phyloP scores from a whole-genome alignment of 305 asterid genomes.

The Fraxinus sp. region DNA sequence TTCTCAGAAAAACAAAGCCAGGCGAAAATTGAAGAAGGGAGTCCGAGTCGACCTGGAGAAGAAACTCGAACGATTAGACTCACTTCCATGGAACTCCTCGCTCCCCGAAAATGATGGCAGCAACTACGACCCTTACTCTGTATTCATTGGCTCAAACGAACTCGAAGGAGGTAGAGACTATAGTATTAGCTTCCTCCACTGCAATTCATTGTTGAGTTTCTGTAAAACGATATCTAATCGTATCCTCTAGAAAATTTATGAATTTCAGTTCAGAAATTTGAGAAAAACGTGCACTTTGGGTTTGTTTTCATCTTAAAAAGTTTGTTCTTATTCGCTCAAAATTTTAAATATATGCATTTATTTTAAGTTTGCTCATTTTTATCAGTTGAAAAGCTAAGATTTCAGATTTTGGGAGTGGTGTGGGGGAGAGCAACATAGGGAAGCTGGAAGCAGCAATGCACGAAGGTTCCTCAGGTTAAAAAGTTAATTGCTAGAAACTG shows the following conservation, averaged over 20 bases:
- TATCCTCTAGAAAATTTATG: neutral
- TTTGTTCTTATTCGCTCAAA: neutral
- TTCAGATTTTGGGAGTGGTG: neutral
- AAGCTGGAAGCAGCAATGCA: neutral
- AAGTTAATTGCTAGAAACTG: neutral
- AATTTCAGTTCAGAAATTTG: neutral
- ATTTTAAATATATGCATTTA: neutral
- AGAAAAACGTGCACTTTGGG: slow-evolving; percentile 5
- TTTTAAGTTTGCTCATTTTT: neutral
- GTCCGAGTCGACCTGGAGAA: slow-evolving; percentile 42
- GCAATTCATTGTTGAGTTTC: neutral
- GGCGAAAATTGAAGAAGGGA: slow-evolving; percentile 53
- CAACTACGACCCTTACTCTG: slow-evolving; percentile 47
- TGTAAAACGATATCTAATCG: neutral
- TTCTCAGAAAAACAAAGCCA: slow-evolving; percentile 40
- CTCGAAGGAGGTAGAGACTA: slow-evolving; percentile 75
- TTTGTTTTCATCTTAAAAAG: slow-evolving; percentile 6
- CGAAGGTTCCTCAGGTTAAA: neutral
- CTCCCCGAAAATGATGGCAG: slow-evolving; percentile 37
- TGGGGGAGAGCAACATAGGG: neutral
- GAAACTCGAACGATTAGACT: slow-evolving; percentile 48
- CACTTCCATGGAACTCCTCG: slow-evolving; percentile 75
- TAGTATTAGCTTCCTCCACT: neutral
- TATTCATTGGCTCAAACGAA: slow-evolving; percentile 71
- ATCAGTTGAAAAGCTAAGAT: neutral